Conservation (phyloP, 1,284 basidiomycete species). For the Puccinia coronata region DNA sequence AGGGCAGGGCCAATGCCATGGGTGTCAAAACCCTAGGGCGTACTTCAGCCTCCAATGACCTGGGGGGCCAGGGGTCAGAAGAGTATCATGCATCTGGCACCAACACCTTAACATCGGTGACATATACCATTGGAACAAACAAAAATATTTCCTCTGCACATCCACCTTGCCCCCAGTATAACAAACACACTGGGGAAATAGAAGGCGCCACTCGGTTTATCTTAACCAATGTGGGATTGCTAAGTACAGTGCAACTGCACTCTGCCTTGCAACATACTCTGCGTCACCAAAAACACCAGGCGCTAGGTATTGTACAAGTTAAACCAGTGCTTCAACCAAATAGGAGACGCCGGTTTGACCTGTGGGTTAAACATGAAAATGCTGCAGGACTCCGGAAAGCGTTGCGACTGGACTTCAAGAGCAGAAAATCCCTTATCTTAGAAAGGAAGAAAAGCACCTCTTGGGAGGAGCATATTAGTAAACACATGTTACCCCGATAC, state of each 20-base stretch:
- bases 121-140: too few relatives aligned
- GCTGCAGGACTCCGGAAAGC: neutral
- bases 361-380: slow-evolving; percentile 10
- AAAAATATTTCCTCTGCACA: too few relatives aligned
- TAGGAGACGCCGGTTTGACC: neutral
- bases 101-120: too few relatives aligned
- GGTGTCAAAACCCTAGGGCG: too few relatives aligned
- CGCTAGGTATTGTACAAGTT: neutral
- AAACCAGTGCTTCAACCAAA: neutral
- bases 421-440: neutral
- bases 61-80: too few relatives aligned
- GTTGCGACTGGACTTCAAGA: neutral
- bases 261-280: slow-evolving; percentile 4
- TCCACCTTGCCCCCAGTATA: too few relatives aligned
- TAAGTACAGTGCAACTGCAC: neutral
- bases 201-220: neutral
- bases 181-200: too few relatives aligned
- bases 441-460: neutral
- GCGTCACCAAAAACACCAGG: neutral
- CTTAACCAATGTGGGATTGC: neutral
- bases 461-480: neutral
- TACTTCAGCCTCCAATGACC: too few relatives aligned
- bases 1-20: too few relatives aligned
- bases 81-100: too few relatives aligned
- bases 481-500: slow-evolving; percentile 3